These are phyloP conservation scores for Cenchrus purpureus DNA, from an alignment of 176 grass and related monocot species.

Conservation along the genomic window DNA sequence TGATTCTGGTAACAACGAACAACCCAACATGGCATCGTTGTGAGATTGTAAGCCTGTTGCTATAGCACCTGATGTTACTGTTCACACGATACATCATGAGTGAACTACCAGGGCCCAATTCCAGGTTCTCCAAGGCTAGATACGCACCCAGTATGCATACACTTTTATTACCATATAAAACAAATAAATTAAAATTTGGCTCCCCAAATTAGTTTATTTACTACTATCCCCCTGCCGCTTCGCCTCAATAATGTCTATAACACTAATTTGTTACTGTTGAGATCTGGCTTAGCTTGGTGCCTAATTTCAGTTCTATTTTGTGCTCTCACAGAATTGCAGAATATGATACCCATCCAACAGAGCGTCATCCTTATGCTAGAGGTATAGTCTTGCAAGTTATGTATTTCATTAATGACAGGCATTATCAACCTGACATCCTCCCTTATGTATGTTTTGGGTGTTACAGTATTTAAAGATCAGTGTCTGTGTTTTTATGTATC, in stretches of 20 bases:
- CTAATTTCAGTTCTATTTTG: conserved; percentile 37
- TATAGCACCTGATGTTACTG: background rate
- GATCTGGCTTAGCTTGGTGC: conserved; percentile 1
- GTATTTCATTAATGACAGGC: background rate
- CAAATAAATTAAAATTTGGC: too few species aligned
- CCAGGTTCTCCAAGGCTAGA: background rate
- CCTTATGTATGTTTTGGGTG: background rate
- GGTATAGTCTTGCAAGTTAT: conserved; percentile 53
- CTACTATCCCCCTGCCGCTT: background rate
- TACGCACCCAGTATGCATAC: too few species aligned
- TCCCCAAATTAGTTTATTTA: background rate
- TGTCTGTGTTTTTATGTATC: background rate
- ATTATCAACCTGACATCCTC: conserved; percentile 5
- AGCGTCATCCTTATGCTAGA: conserved; percentile 50
- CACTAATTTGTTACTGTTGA: conserved; percentile 25
- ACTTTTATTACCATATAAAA: too few species aligned
- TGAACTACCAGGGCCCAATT: background rate
- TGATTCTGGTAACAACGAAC: background rate
- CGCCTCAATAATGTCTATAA: background rate
- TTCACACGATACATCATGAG: background rate
- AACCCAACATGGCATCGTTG: background rate
- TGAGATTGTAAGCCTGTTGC: background rate
- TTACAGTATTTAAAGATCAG: background rate
- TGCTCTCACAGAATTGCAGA: conserved; percentile 46
- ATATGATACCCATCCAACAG: conserved; percentile 33